These are phyloP conservation scores for Quercus gilva DNA, from an alignment of 306 rosid species.

Conservation along the genomic window DNA sequence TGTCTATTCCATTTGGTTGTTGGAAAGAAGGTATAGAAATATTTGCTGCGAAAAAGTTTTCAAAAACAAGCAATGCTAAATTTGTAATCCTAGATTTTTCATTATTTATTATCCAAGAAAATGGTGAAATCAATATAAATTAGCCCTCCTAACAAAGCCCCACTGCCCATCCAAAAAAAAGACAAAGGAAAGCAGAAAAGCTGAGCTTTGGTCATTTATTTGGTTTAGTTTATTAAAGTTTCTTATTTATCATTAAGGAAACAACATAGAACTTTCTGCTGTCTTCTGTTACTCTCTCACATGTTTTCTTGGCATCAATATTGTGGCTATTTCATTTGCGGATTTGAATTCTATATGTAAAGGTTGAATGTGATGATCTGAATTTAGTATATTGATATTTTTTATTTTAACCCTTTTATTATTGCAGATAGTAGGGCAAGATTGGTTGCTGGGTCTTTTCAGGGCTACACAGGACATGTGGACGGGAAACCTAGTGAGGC, in stretches of 20 bases:
- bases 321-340: too few relatives aligned
- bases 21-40: not conserved
- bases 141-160: too few relatives aligned
- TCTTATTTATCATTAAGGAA: too few relatives aligned
- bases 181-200: too few relatives aligned
- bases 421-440: conserved; percentile 96
- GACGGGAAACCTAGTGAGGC: conserved; percentile 97
- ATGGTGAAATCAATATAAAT: too few relatives aligned
- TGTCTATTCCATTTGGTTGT: not conserved
- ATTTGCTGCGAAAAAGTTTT: not conserved
- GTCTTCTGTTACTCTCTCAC: not conserved
- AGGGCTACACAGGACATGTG: conserved; percentile 84
- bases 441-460: conserved; percentile 97
- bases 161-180: too few relatives aligned
- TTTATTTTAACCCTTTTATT: conserved; percentile 7
- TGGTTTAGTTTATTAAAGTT: too few relatives aligned
- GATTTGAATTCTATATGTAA: not conserved
- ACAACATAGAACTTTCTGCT: too few relatives aligned
- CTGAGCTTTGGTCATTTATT: too few relatives aligned
- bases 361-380: not conserved
- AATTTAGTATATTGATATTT: not conserved
- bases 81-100: not conserved
- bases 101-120: not conserved
- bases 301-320: not conserved
- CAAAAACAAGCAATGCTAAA: not conserved